Conservation (phyloP, 1,284 basidiomycete genomes). For the Inonotus obliquus region DNA sequence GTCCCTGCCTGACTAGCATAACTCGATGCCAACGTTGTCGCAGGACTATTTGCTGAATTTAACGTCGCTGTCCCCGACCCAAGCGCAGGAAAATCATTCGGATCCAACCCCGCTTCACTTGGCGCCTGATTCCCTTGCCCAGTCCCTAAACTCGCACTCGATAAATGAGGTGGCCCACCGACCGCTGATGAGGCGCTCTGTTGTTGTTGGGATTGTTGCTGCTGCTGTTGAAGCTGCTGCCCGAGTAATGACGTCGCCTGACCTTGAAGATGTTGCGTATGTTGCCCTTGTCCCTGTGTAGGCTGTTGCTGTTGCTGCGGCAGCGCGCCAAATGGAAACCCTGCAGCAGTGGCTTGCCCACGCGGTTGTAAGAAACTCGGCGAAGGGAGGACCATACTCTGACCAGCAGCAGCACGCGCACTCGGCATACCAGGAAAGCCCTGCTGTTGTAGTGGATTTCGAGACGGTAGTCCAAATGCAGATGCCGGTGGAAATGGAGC, state of each 20-base stretch:
- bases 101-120: constrained; percentile 68
- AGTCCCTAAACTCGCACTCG: constrained; percentile 39
- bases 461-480: constrained; percentile 57
- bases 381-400: constrained; percentile 52
- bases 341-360: constrained; percentile 47
- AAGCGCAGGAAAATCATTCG: constrained; percentile 80
- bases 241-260: constrained; percentile 16
- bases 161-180: constrained; percentile 31
- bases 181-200: constrained; percentile 25
- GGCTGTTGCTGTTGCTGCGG: constrained; percentile 44
- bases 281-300: too few relatives aligned
- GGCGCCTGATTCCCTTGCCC: constrained; percentile 55
- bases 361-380: constrained; percentile 60
- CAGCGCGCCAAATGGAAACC: constrained; percentile 52
- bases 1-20: constrained; percentile 76
- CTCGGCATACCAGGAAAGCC: constrained; percentile 51
- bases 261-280: constrained; percentile 20
- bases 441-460: constrained; percentile 47
- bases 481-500: constrained; percentile 44
- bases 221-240: constrained; percentile 36
- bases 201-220: constrained; percentile 43
- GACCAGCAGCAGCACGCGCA: constrained; percentile 44
- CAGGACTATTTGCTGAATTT: constrained; percentile 28
- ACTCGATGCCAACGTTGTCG: constrained; percentile 40
- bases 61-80: constrained; percentile 46